Conservation (phyloP, 2,329 filamentous ascomycete genomes). For the Claviceps quebecensis region DNA sequence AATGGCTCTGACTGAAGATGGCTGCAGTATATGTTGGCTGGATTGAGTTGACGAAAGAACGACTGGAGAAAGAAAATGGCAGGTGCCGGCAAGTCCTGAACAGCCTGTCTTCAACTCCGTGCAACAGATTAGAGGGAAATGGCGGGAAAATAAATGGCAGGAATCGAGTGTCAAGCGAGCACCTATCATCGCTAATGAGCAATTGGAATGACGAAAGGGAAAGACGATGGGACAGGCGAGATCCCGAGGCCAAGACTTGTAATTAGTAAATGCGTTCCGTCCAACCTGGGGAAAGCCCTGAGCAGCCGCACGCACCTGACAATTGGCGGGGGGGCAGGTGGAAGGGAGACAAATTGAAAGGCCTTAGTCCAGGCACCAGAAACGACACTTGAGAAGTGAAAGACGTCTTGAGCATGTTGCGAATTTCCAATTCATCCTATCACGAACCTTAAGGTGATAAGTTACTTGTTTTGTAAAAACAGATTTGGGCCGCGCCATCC, state of each 20-base stretch:
- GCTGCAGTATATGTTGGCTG: constrained; percentile 5
- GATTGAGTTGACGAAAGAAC: constrained; percentile 1
- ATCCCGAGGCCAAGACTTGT: constrained; percentile 1
- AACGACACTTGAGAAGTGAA: background rate
- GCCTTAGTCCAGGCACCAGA: background rate
- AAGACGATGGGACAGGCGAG: constrained; percentile 5
- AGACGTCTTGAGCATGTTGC: background rate
- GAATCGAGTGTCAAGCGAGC: constrained; percentile 8
- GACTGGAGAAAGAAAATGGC: constrained; percentile 7
- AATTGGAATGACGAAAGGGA: background rate
- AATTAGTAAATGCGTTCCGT: background rate
- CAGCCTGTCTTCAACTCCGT: constrained; percentile 4
- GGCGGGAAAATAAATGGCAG: constrained; percentile 12
- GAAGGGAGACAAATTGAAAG: background rate
- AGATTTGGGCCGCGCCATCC: background rate
- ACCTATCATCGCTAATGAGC: background rate
- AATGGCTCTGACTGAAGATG: constrained; percentile 2
- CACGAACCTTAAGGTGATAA: background rate
- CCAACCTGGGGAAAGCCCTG: constrained; percentile 1
- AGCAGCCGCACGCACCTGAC: constrained; percentile 6
- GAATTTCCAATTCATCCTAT: background rate
- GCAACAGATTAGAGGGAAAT: constrained; percentile 10
- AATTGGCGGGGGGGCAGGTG: constrained; percentile 1
- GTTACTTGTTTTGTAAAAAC: background rate
- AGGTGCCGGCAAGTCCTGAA: constrained; percentile 16